Evolutionary conservation across 352 stramenopile genomes (phyloP).

Genomic region (Halophytophthora polymorphica): DNA sequence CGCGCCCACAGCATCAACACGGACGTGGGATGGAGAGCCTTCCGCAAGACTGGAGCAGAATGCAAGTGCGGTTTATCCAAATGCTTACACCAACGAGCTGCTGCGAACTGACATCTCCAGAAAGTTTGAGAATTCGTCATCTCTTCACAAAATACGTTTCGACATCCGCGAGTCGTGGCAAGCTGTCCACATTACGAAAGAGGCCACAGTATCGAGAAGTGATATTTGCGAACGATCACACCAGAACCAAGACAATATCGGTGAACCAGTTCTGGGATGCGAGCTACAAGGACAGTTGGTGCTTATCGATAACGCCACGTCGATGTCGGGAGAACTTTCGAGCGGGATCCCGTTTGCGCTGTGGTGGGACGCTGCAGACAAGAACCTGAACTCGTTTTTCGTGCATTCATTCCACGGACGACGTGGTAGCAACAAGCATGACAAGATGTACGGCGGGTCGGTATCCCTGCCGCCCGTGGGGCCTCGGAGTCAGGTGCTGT

Average conservation of each 20-base stretch:
- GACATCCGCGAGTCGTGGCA: constrained; percentile 28
- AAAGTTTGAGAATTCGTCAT: not conserved
- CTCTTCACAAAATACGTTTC: constrained; percentile 25
- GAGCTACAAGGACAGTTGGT: constrained; percentile 39
- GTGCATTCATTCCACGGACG: constrained; percentile 20
- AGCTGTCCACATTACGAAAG: not conserved
- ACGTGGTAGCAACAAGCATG: no score
- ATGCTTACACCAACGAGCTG: not conserved
- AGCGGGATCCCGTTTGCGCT: constrained; percentile 36
- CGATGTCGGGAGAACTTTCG: not conserved
- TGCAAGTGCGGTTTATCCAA: not conserved
- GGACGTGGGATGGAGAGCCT: not conserved
- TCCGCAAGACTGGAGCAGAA: not conserved
- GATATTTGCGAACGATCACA: not conserved
- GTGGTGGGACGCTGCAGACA: constrained; percentile 51
- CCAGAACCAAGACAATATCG: not conserved
- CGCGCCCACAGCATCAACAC: not conserved
- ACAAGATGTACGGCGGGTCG: constrained; percentile 1
- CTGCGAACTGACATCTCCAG: not conserved
- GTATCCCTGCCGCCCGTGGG: constrained; percentile 6
- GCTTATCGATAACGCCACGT: constrained; percentile 1
- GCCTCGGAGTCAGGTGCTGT: constrained; percentile 15
- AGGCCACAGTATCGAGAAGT: not conserved
- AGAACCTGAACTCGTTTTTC: constrained; percentile 44
- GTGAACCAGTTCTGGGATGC: constrained; percentile 28